Percentiles rank a stretch among this genome's conserved stretches.
phyloP scores from a whole-genome alignment of 345 rosid species.

The Eucalyptus regnans region DNA sequence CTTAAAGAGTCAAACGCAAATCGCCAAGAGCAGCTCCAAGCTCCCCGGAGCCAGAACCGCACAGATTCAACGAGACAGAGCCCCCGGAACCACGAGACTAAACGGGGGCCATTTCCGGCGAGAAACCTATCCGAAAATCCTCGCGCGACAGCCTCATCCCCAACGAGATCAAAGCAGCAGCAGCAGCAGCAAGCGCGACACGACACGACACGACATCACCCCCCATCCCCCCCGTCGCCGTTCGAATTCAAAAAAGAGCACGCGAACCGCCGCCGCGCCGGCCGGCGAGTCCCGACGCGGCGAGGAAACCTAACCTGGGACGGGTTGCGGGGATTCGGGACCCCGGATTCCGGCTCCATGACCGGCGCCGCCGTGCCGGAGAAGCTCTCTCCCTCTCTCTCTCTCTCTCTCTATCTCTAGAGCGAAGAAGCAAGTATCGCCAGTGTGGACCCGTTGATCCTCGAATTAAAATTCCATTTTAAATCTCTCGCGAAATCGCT shows the following conservation, averaged over 20 bases:
- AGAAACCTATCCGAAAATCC: background rate
- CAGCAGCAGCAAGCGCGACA: background rate
- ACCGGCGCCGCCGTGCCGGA: background rate
- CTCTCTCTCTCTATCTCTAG: background rate
- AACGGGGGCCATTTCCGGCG: background rate
- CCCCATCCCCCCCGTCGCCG: background rate
- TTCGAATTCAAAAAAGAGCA: background rate
- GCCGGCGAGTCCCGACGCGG: background rate
- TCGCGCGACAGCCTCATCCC: background rate
- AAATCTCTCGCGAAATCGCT: background rate
- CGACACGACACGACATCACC: background rate
- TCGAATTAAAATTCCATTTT: background rate
- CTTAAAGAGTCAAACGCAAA: background rate
- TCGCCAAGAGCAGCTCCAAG: background rate
- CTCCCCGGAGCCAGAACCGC: background rate
- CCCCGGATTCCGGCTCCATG: background rate
- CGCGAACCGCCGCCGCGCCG: background rate
- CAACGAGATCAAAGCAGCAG: background rate
- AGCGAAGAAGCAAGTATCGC: background rate
- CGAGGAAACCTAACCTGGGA: background rate
- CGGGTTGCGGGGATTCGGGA: background rate
- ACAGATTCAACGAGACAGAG: background rate
- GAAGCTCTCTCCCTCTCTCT: background rate
- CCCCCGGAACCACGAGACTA: background rate
- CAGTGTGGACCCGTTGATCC: background rate